Evolutionary conservation across 2,329 filamentous ascomycete species (phyloP), one percentile per base, ranked within the genome.

Genomic region (Colletotrichum lupini): DNA sequence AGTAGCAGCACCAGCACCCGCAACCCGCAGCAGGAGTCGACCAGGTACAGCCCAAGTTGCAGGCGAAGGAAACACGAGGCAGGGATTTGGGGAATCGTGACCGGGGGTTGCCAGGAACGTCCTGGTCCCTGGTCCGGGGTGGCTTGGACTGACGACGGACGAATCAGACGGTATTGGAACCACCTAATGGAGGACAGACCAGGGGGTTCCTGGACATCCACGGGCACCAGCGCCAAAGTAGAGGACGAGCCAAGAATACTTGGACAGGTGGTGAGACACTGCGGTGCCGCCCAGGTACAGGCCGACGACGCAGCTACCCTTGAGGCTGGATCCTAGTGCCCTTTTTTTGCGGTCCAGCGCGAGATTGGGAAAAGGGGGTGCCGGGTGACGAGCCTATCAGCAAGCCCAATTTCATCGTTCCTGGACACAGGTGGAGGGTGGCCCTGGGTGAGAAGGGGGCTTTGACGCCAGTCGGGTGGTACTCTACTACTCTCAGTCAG

Each of bases 21-120:
- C 61, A 35, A 53, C 37, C 37, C 37, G 37, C 35, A 66, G 52
- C 57, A 73, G 70, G 61, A 69, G 67, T 57, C 67, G 67, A 70
- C 67, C 60, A 66, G 70, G 68, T 55, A 67, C 72, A 60, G 62
- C 68, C 62, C 59, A 60, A 55, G 46, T 67, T 46, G 73, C 73
- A 73, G 68, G 68, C 53, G 65, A 73, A 35, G 69, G 65, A 74
- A 74, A 74, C 73, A 74, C 71, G 73, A 75, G 73, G 59, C 67
- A 74, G 73, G 73, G 73, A 65, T 70, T 46, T 7, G 59, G 53
- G 57, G 55, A 70, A 65, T 71, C 71, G 67, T 32, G 60, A 73
- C 67, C 11, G 49, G 67, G 30, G 66, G 37, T 53, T 37, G 30
- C 67, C 67, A 71, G 71, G 61, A 57, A 61, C 60, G 49, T 12